phyloP scores from a whole-genome alignment of 306 rosid species.

The Castanea mollissima region DNA sequence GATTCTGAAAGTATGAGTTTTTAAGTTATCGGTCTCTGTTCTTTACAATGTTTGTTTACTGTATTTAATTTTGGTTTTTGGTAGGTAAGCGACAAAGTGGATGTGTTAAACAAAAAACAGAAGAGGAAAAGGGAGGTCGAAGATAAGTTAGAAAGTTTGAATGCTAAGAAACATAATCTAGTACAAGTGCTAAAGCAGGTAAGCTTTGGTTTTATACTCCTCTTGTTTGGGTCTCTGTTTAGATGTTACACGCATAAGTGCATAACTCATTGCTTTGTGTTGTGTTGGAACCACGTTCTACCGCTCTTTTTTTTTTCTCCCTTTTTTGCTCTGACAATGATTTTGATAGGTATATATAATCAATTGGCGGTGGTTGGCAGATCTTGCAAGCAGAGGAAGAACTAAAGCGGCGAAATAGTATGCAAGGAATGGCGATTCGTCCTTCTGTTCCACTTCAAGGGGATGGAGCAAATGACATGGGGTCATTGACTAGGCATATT shows the following conservation, averaged over 20 bases:
- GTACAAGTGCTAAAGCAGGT: slow-evolving; percentile 95
- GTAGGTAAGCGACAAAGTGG: slow-evolving; percentile 47
- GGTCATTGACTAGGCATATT: slow-evolving; percentile 56
- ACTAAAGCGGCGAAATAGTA: slow-evolving; percentile 59
- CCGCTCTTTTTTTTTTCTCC: neutral
- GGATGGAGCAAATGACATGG: slow-evolving; percentile 64
- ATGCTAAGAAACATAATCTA: slow-evolving; percentile 72
- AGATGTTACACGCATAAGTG: too few species aligned
- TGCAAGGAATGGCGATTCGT: slow-evolving; percentile 50
- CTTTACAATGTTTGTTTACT: neutral
- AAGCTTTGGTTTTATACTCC: neutral
- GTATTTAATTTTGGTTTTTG: slow-evolving; percentile 2
- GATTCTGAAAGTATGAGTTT: neutral
- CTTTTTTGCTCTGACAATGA: slow-evolving; percentile 3
- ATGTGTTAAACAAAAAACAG: slow-evolving; percentile 36
- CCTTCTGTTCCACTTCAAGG: slow-evolving; percentile 54
- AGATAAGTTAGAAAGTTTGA: slow-evolving; percentile 71
- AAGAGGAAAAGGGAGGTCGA: slow-evolving; percentile 77
- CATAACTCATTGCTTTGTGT: too few species aligned
- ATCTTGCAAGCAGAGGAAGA: slow-evolving; percentile 92
- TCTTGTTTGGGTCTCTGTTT: neutral
- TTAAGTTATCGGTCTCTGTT: neutral
- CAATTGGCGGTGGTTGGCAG: slow-evolving; percentile 42
- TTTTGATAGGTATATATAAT: neutral
- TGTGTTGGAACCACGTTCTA: neutral